Evolutionary conservation across 352 stramenopile species (phyloP), one percentile per base, ranked within the genome.

Genomic region (Plasmopara halstedii): DNA sequence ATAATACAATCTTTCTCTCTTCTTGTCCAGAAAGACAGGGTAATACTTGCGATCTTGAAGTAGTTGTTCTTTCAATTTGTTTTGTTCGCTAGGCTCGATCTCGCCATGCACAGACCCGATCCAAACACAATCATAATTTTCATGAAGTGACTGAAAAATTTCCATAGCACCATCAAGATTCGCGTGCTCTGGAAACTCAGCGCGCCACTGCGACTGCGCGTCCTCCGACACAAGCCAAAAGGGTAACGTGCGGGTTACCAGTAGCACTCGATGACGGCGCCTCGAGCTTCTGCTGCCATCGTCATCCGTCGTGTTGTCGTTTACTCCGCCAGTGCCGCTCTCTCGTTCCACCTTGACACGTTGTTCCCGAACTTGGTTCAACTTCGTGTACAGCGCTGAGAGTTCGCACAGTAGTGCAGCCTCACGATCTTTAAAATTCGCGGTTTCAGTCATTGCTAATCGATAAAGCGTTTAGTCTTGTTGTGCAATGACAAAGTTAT

Each of bases 41-140:
- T 81, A 91, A 53, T 92, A 95, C 23, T 89, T 91, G 56, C 97
- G 96, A 26, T 87, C 70, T 43, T 86, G 59, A 13, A 98, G 62
- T 35, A 95, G 50, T 29, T 96, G 84, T 43, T 94, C 73, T 35
- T 80, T 74, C 10, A 96, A 54, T 10, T 69, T 85, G 45, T 88
- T 83, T 53, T 88, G 75, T 37, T 95, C 84, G 31, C 67, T 81
- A 3, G 72, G 64, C 53, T 91, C 79, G 18, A 88, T 77, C 37
- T 88, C 79, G 21, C 79, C 79, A 40, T 91, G 76, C 37, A 88
- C 76, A 1, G 76, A 87, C 7, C 79, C 79, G 44, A 91, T 85
- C 79, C 79, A 91, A 18, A 91, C 75, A 42, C 79, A 91, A 53
- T 91, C 77, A 48, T 84, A 85, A 44, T 63, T 77, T 46, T 91